Base-by-base conservation (phyloP, 768 basidiomycete species). In the Symmetrospora coprosmae region DNA sequence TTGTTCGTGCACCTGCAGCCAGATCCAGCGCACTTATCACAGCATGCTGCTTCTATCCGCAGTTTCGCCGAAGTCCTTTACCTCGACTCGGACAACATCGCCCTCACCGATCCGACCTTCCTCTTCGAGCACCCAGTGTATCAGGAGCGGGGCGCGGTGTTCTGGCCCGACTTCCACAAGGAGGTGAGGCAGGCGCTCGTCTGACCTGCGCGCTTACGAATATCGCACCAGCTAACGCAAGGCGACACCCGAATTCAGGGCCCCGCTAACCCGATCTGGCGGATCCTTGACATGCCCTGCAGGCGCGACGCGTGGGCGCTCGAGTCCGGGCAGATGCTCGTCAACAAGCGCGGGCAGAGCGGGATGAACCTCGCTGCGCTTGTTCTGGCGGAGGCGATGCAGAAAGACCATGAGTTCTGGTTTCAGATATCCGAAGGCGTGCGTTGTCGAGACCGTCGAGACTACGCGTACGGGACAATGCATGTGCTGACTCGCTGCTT, bases 121-220 rank as follows among this genome's bases (percentile, higher is more conserved):
- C 72, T 77, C 14, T 77, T 77, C 65, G 65, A 70, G 35, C 66
- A 71, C 2, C 63, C 66, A 1, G 28, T 65, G 4, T 76, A 74
- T 64, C 52, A 41, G 16, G 40, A 65, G 9, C 50, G 67, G 23
- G 72, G 71, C 28, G 71, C 71, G 1, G 75, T 72, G 19, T 74
- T 76, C 62, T 77, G 75, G 75, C 74, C 75, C 2, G 76, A 77
- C 63, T 63, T 74, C 35, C 73, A 71, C 45, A 76, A 74, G 59
- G 75, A 75, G 53, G 71, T 73, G 41, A 61, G 69, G 66, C 0
- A 19, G 66, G 61, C 33, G 38, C 33, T 19, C 7, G 4, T 9
- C 14, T 0, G 1, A 2, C 19, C 6, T 11, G 11, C 11, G 7
- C 1, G 0, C 35, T 19, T 23, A 6, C 16, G 4, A 1, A 37